phyloP scores from a whole-genome alignment of 169 alveolate genomes.

The Neospora caninum region DNA sequence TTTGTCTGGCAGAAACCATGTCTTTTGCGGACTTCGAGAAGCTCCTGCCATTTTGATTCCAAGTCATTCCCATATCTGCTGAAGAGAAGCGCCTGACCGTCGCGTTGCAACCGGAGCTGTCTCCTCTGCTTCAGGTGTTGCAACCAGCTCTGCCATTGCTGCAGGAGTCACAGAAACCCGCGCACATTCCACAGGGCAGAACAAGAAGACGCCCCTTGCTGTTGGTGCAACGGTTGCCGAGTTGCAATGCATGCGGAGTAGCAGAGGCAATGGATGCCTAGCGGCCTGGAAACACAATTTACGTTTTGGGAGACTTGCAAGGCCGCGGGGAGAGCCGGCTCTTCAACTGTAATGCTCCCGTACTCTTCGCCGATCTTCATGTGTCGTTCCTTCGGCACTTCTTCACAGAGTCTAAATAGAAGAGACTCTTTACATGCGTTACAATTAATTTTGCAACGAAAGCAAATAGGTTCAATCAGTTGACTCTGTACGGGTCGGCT shows the following conservation, averaged over 20 bases:
- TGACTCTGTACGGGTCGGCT: no score
- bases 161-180: neutral
- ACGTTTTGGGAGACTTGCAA: no score
- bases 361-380: no score
- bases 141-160: conserved; percentile 62
- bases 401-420: no score
- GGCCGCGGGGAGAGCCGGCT: no score
- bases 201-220: neutral
- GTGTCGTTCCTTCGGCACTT: no score
- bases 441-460: no score
- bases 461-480: no score
- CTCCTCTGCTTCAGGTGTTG: conserved; percentile 56
- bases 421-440: no score
- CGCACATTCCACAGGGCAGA: neutral
- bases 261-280: neutral
- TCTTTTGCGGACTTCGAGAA: conserved; percentile 3
- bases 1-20: neutral
- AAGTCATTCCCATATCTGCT: conserved; percentile 6
- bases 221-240: neutral
- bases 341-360: no score
- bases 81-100: conserved; percentile 57
- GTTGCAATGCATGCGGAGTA: neutral
- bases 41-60: conserved; percentile 50
- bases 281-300: no score
- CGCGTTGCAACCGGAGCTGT: conserved; percentile 55